phyloP scores from a whole-genome alignment of 148 eudicot species.

The Fagopyrum esculentum region DNA sequence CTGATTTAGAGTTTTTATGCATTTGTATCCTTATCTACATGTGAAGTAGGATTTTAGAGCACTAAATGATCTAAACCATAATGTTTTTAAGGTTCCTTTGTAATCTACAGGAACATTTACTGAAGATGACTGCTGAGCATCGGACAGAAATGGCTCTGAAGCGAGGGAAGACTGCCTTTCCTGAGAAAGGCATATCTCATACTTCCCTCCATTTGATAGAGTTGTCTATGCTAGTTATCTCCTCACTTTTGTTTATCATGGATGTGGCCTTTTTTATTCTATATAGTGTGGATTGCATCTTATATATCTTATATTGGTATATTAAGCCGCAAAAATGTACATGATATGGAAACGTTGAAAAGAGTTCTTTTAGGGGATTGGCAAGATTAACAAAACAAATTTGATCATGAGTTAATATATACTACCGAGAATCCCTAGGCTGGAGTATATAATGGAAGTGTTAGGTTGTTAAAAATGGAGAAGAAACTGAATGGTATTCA shows the following conservation, averaged over 20 bases:
- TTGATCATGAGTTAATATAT: not conserved
- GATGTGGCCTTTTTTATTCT: not conserved
- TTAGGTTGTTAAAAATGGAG: not conserved
- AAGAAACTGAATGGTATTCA: not conserved
- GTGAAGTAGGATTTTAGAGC: too few relatives aligned
- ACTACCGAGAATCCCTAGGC: not conserved
- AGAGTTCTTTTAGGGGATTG: not conserved
- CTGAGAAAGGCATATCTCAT: slow-evolving; percentile 47
- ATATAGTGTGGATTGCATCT: not conserved
- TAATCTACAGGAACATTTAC: slow-evolving; percentile 62
- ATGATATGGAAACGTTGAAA: not conserved
- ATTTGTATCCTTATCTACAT: too few relatives aligned
- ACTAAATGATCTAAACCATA: too few relatives aligned
- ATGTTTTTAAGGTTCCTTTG: not conserved
- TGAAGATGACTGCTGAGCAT: slow-evolving; percentile 75
- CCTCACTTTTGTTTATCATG: not conserved
- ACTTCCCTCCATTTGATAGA: slow-evolving; percentile 3
- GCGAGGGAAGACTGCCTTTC: slow-evolving; percentile 53
- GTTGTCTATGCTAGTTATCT: not conserved
- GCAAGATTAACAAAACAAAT: not conserved
- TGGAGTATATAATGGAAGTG: not conserved
- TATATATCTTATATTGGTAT: not conserved
- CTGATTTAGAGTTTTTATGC: too few relatives aligned
- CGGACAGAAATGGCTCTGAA: slow-evolving; percentile 74
- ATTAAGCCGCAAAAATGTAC: not conserved